A percentile compares a stretch with the other conserved stretches of the same genome.
Evolutionary conservation across 257 asterid genomes (phyloP).

Genomic region (Asclepias syriaca): DNA sequence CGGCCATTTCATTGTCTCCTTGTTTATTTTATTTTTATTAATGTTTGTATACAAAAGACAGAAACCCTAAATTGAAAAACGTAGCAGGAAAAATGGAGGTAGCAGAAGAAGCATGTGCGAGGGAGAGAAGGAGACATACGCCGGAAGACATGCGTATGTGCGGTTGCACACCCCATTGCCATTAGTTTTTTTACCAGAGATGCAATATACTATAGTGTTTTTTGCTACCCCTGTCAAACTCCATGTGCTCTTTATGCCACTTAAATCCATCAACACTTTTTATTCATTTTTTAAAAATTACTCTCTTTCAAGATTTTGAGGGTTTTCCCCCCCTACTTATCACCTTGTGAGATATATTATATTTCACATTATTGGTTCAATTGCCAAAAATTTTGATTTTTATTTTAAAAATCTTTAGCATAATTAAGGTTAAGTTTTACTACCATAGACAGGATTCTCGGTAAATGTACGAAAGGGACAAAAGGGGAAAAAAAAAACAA

Average conservation of each 20-base stretch:
- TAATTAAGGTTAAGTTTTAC: no score
- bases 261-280: not conserved
- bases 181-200: constrained; percentile 32
- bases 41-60: no score
- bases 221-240: constrained; percentile 15
- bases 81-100: constrained; percentile 40
- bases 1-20: not conserved
- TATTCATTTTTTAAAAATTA: no score
- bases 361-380: no score
- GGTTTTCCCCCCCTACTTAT: no score
- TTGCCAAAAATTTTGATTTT: no score
- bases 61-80: constrained; percentile 21
- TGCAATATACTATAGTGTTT: constrained; percentile 6
- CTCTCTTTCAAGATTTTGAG: no score
- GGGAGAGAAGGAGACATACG: constrained; percentile 18
- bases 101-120: constrained; percentile 52
- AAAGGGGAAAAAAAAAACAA: no score
- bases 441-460: not conserved
- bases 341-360: no score
- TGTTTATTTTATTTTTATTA: not conserved
- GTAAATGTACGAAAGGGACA: not conserved
- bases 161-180: constrained; percentile 27
- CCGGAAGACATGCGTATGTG: constrained; percentile 59
- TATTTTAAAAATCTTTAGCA: no score
- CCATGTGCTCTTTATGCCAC: constrained; percentile 14